Evolutionary conservation across 2,329 filamentous ascomycete species (phyloP).

Genomic region (Mycosphaerella sp.): DNA sequence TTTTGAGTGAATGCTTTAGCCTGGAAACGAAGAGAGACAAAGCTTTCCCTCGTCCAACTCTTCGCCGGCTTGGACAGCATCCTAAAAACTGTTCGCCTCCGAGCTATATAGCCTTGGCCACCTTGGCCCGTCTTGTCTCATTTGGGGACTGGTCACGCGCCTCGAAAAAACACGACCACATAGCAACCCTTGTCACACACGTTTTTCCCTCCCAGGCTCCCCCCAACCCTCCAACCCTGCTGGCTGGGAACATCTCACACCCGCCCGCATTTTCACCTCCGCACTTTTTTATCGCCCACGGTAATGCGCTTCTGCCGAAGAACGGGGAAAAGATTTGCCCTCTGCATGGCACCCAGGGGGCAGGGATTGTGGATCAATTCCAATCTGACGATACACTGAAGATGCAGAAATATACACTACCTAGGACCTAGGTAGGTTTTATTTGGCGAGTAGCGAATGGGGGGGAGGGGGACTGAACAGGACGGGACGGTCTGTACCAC

Average conservation of each 20-base stretch:
- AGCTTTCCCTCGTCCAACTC: neutral
- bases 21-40: neutral
- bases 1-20: too few species aligned
- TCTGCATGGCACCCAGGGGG: neutral
- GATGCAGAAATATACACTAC: too few species aligned
- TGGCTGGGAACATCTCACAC: neutral
- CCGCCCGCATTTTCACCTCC: conserved; percentile 5
- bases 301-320: neutral
- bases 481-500: too few species aligned
- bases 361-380: neutral
- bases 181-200: neutral
- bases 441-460: too few species aligned
- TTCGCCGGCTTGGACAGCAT: conserved; percentile 1
- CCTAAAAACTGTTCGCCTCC: neutral
- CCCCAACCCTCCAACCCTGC: neutral
- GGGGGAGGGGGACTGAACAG: too few species aligned
- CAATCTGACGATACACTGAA: too few species aligned
- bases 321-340: neutral
- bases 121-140: conserved; percentile 1
- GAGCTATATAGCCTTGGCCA: conserved; percentile 8
- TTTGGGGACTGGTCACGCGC: neutral
- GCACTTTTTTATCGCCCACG: neutral
- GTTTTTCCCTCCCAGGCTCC: neutral
- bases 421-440: too few species aligned
- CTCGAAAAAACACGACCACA: neutral